These are phyloP conservation scores for Picochlorum sp. DNA, from an alignment of 139 green algal species.

Conservation along the genomic window DNA sequence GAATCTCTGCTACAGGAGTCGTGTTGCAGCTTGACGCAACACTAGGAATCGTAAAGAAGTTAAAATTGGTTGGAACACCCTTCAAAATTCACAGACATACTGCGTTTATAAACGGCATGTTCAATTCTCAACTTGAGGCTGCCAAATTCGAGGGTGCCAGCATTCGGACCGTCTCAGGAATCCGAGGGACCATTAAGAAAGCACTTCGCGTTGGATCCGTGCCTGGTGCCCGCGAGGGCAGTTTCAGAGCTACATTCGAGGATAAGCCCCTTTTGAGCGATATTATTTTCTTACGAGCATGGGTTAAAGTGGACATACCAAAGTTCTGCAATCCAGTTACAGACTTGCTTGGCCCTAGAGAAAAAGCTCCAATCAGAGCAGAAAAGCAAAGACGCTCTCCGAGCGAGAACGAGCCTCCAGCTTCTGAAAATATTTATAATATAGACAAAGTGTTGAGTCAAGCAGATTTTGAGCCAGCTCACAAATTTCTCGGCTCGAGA, in stretches of 20 bases:
- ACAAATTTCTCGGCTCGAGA: constrained; percentile 38
- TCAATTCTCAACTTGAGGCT: constrained; percentile 73
- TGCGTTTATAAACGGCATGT: constrained; percentile 92
- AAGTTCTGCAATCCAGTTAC: constrained; percentile 88
- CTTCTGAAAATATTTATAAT: neutral
- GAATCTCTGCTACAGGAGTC: constrained; percentile 84
- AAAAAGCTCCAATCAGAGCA: neutral
- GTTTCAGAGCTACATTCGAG: constrained; percentile 81
- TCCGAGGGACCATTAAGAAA: constrained; percentile 97
- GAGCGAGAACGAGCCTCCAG: neutral
- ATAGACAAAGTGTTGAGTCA: neutral
- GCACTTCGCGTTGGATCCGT: constrained; percentile 22
- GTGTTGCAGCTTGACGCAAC: constrained; percentile 80
- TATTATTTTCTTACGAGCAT: constrained; percentile 82
- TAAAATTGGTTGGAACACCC: constrained; percentile 89
- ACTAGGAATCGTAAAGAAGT: constrained; percentile 82
- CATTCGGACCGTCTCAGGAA: constrained; percentile 83
- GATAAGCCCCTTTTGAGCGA: constrained; percentile 91
- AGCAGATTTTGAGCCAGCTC: constrained; percentile 27
- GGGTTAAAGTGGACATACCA: constrained; percentile 86
- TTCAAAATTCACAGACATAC: constrained; percentile 82
- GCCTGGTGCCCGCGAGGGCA: constrained; percentile 52
- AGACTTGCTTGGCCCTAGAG: constrained; percentile 59
- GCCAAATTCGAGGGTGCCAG: constrained; percentile 80
- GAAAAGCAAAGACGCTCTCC: neutral